Evolutionary conservation across 768 basidiomycete species (phyloP), one percentile per base, ranked within the genome.

Genomic region (Auricularia cornea): DNA sequence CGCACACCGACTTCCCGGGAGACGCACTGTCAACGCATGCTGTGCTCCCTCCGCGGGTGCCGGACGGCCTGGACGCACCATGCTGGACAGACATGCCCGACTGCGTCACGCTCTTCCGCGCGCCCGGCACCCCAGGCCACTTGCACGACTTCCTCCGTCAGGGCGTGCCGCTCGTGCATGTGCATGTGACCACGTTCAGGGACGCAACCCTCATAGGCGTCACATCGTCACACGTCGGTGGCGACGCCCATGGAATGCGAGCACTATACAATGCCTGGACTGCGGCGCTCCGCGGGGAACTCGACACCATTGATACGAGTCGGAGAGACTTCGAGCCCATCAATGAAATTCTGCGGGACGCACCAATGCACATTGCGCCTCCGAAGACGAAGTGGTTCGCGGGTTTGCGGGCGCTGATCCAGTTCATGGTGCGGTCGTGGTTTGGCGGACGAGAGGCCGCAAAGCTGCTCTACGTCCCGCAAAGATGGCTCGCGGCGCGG

Each of bases 1-100:
- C 54, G 11, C 11, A 1, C 30, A 0, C 0, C 1, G 6, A 57
- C 1, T 10, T n/a, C 1, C 28, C 16, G n/a, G n/a, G n/a, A n/a
- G n/a, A n/a, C n/a, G n/a, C n/a, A n/a, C n/a, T n/a, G 1, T 28
- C 23, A 57, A 14, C 54, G 30, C 26, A 28, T 20, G 28, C 14
- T 8, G 26, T 4, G 26, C 5, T 57, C 6, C 54, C 54, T 28
- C 54, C 54, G 10, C 1, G 6, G 1, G 8, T 28, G 1, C 28
- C 28, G 14, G 14, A 26, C 10, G 54, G 11, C 30, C 10, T 10
- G 10, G 28, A 14, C 2, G 2, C 54, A 20, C 54, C 54, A 26
- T 57, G 11, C 54, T 28, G 26, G 11, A 26, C 29, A 6, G 26
- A 6, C 54, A 26, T 10, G 26, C 54, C 54, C 54, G 29, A 1